Base-by-base conservation (phyloP, 306 rosid genomes). In the Boehmeria nivea region DNA sequence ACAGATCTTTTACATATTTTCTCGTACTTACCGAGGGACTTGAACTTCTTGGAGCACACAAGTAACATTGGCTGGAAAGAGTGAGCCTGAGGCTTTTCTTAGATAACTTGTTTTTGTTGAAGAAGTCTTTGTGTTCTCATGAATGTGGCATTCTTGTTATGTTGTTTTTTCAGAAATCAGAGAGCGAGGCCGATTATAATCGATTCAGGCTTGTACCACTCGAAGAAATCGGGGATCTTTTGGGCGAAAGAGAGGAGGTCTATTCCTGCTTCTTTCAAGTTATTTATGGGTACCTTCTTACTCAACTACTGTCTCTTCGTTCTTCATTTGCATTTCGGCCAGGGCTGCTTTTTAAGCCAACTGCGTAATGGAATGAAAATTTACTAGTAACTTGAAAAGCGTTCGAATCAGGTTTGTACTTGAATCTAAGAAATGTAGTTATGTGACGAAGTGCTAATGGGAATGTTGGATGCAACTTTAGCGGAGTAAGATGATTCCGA, bases 51-150 rank as follows among this genome's bases (percentile, higher is more conserved):
- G 37, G 95, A 87, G 79, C 96, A 91, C 81, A 68, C 89, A 7
- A 84, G 96, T 69, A 77, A 85, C 44, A 75, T 78, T 69, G 99
- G 99, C 44, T 84, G 95, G 99, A 87, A 84, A 73, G 99, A 91
- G 95, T 87, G 74, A 87, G 99, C 75, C 25, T 21, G 2, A 38
- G 23, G 31, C 36, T 54, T 27, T 20, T 60, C 22, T 47, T n/a
- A 3, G 36, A 45, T 38, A 36, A 19, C 34, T 54, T 59, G 42
- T 77, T 65, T 21, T 44, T 60, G 15, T 12, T 1, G 34, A 13
- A 55, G 16, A 43, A 56, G 42, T 54, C 19, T 38, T 8, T 69
- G 20, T 54, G 50, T 47, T 25, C 20, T 60, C 48, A 38, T 53
- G 26, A 17, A 46, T 42, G 34, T 57, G 68, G 62, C 20, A 48